phyloP scores from a whole-genome alignment of 2,329 filamentous ascomycete genomes.

The Dactylellina parvicollis region DNA sequence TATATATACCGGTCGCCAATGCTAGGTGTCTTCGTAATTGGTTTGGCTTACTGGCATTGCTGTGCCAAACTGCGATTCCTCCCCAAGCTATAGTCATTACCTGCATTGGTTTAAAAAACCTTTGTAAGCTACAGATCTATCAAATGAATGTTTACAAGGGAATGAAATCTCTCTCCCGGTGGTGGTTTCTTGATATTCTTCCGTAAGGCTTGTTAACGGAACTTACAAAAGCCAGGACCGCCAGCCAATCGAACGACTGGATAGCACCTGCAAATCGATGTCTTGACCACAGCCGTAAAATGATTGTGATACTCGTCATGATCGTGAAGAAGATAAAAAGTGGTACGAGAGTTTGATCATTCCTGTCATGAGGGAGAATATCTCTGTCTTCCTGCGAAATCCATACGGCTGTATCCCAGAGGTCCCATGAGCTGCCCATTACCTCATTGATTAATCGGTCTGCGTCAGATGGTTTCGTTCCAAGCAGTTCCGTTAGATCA shows the following conservation, averaged over 20 bases:
- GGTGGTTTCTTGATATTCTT: no score
- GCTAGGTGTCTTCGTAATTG: background rate
- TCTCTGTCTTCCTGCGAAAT: background rate
- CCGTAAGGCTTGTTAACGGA: no score
- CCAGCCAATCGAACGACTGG: slow-evolving; percentile 18
- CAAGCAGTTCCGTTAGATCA: background rate
- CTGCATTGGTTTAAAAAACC: background rate
- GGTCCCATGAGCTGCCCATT: background rate
- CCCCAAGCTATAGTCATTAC: slow-evolving; percentile 26
- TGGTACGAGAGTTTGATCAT: background rate
- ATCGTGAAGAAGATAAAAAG: slow-evolving; percentile 18
- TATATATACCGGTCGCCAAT: no score
- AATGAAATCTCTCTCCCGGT: no score
- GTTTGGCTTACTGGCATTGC: slow-evolving; percentile 16
- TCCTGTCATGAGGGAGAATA: slow-evolving; percentile 8
- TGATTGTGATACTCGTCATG: slow-evolving; percentile 13
- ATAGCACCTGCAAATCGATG: slow-evolving; percentile 25
- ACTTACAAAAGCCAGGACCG: slow-evolving; percentile 25
- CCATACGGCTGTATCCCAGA: background rate
- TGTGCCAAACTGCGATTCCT: slow-evolving; percentile 6
- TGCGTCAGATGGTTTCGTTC: slow-evolving; percentile 20
- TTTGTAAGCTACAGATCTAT: background rate
- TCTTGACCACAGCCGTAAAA: slow-evolving; percentile 24
- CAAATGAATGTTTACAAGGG: background rate
- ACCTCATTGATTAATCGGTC: background rate